A percentile compares a stretch with the other conserved stretches of the same genome.
phyloP scores from a whole-genome alignment of 1,284 basidiomycete species.

The Sporisorium graminicola region DNA sequence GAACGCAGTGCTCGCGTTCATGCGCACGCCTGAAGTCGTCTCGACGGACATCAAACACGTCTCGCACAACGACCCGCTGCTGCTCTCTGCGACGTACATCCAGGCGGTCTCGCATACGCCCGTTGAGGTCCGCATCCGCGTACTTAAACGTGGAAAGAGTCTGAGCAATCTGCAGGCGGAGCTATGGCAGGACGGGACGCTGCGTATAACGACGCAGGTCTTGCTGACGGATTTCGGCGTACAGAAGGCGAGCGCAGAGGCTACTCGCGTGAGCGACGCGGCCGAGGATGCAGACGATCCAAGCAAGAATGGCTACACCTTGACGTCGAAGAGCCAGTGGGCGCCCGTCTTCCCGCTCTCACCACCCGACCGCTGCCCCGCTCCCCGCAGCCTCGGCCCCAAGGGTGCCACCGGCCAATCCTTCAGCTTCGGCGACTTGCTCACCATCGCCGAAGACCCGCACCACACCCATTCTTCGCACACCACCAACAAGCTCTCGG shows the following conservation, averaged over 20 bases:
- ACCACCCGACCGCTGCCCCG: conserved; percentile 11
- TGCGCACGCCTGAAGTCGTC: conserved; percentile 27
- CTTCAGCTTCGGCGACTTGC: conserved; percentile 26
- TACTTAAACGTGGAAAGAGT: conserved; percentile 42
- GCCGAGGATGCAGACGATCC: conserved; percentile 28
- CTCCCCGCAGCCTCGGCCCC: conserved; percentile 7
- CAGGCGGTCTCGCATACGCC: conserved; percentile 29
- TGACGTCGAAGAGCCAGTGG: conserved; percentile 28
- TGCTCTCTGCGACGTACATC: conserved; percentile 42
- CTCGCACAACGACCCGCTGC: conserved; percentile 34
- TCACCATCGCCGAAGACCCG: conserved; percentile 28
- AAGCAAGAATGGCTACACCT: conserved; percentile 27
- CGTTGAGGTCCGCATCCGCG: conserved; percentile 17
- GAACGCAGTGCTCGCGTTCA: conserved; percentile 49
- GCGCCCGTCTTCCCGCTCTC: conserved; percentile 24
- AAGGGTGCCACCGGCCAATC: conserved; percentile 18
- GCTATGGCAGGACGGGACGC: conserved; percentile 23
- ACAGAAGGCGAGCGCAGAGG: conserved; percentile 21
- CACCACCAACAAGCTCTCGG: neutral
- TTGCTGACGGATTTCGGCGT: conserved; percentile 36
- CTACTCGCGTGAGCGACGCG: neutral
- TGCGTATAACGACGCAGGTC: conserved; percentile 41
- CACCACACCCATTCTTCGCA: neutral
- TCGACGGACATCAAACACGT: conserved; percentile 29
- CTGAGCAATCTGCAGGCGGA: conserved; percentile 48